phyloP scores from a whole-genome alignment of 2,329 filamentous ascomycete species.

The Phaeosphaeria sp. region DNA sequence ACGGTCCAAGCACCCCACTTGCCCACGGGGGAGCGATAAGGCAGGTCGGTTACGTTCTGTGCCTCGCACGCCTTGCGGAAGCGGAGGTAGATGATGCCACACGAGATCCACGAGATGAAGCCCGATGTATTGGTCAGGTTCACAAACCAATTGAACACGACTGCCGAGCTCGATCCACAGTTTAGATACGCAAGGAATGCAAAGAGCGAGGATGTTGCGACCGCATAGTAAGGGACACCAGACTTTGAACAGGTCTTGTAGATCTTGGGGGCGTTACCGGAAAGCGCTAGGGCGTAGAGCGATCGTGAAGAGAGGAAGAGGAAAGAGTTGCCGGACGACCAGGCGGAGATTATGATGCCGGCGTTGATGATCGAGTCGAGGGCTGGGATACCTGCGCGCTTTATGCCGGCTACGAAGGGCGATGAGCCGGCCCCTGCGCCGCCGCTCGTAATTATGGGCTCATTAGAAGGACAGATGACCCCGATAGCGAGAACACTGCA shows the following conservation, averaged over 20 bases:
- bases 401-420: slow-evolving; percentile 59
- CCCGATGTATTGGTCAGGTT: slow-evolving; percentile 69
- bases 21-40: slow-evolving; percentile 63
- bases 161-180: slow-evolving; percentile 51
- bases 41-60: slow-evolving; percentile 60
- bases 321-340: slow-evolving; percentile 64
- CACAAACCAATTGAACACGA: slow-evolving; percentile 72
- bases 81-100: slow-evolving; percentile 64
- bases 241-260: slow-evolving; percentile 67
- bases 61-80: slow-evolving; percentile 65
- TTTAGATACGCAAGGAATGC: slow-evolving; percentile 59
- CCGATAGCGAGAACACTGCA: slow-evolving; percentile 65
- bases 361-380: slow-evolving; percentile 74
- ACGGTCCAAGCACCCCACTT: slow-evolving; percentile 70
- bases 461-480: slow-evolving; percentile 64
- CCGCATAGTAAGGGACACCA: slow-evolving; percentile 63
- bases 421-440: slow-evolving; percentile 62
- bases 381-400: slow-evolving; percentile 59
- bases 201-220: slow-evolving; percentile 53
- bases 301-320: slow-evolving; percentile 61
- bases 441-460: slow-evolving; percentile 58
- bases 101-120: slow-evolving; percentile 62
- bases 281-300: slow-evolving; percentile 64
- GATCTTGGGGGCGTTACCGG: slow-evolving; percentile 68
- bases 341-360: slow-evolving; percentile 70